Conservation (phyloP, 2,329 filamentous ascomycete genomes). For the Byssochlamys sp. region DNA sequence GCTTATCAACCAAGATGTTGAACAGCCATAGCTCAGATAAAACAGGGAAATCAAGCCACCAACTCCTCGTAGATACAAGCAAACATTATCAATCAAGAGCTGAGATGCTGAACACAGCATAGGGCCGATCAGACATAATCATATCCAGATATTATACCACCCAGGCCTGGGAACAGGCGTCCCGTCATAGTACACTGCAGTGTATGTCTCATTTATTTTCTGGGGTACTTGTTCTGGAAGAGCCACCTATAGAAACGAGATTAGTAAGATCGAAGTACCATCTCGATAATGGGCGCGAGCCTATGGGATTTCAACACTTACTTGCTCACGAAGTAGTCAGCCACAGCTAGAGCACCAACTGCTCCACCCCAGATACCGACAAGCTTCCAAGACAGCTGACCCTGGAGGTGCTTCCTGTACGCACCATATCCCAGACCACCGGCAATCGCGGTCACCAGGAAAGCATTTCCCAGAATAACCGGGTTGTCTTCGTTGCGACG, state of each 20-base stretch:
- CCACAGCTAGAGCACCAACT: slow-evolving; percentile 35
- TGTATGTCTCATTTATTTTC: slow-evolving; percentile 26
- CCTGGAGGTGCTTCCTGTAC: slow-evolving; percentile 37
- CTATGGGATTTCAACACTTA: slow-evolving; percentile 20
- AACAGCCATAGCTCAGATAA: not conserved
- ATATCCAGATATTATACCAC: not conserved
- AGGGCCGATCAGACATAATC: slow-evolving; percentile 5
- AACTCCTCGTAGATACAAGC: slow-evolving; percentile 1
- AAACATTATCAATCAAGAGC: slow-evolving; percentile 10
- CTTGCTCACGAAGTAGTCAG: slow-evolving; percentile 43
- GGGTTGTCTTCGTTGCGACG: slow-evolving; percentile 37
- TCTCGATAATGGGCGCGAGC: not conserved
- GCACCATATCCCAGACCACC: slow-evolving; percentile 39
- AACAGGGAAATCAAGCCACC: not conserved
- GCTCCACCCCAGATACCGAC: slow-evolving; percentile 34
- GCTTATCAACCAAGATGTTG: not conserved
- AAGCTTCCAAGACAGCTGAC: slow-evolving; percentile 38
- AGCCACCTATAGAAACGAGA: slow-evolving; percentile 32
- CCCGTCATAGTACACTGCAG: not conserved
- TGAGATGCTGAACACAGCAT: slow-evolving; percentile 8
- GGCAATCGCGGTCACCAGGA: slow-evolving; percentile 31
- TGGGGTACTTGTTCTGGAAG: slow-evolving; percentile 43
- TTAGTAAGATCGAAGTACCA: slow-evolving; percentile 3
- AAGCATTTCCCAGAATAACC: slow-evolving; percentile 38
- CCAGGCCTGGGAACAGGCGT: too few relatives aligned